Evolutionary conservation across 768 basidiomycete genomes (phyloP).

Genomic region (Butyriboletus loyo): DNA sequence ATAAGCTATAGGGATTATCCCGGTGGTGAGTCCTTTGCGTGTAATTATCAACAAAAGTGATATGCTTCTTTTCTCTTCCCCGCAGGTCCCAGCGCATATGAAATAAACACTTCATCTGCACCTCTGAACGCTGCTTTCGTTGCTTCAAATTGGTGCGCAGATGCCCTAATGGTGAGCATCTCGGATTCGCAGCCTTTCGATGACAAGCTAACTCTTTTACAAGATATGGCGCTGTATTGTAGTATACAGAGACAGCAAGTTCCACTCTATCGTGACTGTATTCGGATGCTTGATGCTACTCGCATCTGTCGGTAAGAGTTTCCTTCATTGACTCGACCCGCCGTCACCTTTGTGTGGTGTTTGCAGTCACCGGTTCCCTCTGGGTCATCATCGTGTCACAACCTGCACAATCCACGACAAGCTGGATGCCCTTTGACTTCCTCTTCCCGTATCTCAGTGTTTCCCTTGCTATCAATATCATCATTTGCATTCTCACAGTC

Average conservation of each 20-base stretch:
- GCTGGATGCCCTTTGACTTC: slow-evolving; percentile 33
- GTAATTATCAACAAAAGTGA: not conserved
- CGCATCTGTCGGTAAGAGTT: slow-evolving; percentile 22
- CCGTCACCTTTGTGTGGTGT: not conserved
- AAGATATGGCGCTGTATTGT: slow-evolving; percentile 34
- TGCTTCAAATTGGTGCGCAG: slow-evolving; percentile 30
- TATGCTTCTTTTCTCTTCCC: too few species aligned
- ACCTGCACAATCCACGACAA: slow-evolving; percentile 14
- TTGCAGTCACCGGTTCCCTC: slow-evolving; percentile 27
- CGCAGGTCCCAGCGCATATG: slow-evolving; percentile 25
- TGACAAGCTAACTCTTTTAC: not conserved
- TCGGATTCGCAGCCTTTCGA: not conserved
- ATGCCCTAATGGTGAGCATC: slow-evolving; percentile 27
- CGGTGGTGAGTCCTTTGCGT: slow-evolving; percentile 18
- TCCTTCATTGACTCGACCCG: not conserved
- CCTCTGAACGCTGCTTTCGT: slow-evolving; percentile 31
- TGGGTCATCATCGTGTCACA: slow-evolving; percentile 28
- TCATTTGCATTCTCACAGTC: slow-evolving; percentile 31
- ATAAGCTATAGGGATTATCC: slow-evolving; percentile 32
- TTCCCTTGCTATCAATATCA: slow-evolving; percentile 32
- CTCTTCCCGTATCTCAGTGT: slow-evolving; percentile 34
- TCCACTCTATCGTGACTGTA: slow-evolving; percentile 12
- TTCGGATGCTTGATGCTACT: slow-evolving; percentile 23
- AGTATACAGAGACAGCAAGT: slow-evolving; percentile 29
- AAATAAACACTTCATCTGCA: slow-evolving; percentile 22